A percentile compares a stretch with the other conserved stretches of the same genome.
phyloP scores from a whole-genome alignment of 2,329 filamentous ascomycete genomes.

The Diaporthe australafricana region DNA sequence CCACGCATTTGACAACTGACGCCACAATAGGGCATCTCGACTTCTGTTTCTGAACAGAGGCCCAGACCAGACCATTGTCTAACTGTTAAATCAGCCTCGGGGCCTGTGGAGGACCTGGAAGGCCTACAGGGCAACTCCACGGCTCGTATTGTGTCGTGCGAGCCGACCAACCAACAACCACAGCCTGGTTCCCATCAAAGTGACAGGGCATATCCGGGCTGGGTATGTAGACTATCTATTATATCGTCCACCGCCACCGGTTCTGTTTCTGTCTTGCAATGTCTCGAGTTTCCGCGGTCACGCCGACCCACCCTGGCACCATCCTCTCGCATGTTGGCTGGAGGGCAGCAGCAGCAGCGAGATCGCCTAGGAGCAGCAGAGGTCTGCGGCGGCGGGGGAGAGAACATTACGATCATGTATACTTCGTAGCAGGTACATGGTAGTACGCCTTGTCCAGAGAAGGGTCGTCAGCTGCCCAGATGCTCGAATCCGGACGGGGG shows the following conservation, averaged over 20 bases:
- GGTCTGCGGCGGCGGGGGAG: not conserved
- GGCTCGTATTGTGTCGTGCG: slow-evolving; percentile 12
- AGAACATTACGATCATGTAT: slow-evolving; percentile 3
- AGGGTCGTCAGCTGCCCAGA: slow-evolving; percentile 10
- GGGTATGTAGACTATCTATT: no score
- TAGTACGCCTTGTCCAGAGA: slow-evolving; percentile 11
- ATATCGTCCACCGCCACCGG: not conserved
- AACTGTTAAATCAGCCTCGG: not conserved
- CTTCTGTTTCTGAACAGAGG: not conserved
- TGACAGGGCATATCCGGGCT: no score
- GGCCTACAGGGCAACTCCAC: not conserved
- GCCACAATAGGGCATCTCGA: not conserved
- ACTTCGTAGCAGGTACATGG: slow-evolving; percentile 18
- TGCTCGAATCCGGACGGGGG: slow-evolving; percentile 4
- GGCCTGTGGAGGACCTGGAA: not conserved
- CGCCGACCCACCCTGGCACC: not conserved
- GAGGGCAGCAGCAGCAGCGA: not conserved
- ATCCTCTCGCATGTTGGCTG: not conserved
- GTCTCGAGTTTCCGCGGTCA: slow-evolving; percentile 24
- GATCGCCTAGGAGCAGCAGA: not conserved
- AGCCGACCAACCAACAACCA: not conserved
- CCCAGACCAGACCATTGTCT: not conserved
- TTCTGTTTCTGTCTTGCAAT: slow-evolving; percentile 17
- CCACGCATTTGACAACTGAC: not conserved
- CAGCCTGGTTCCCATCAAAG: not conserved